Evolutionary conservation across 164 flowering plant genomes (phyloP).

Genomic region (Cinnamomum chago): DNA sequence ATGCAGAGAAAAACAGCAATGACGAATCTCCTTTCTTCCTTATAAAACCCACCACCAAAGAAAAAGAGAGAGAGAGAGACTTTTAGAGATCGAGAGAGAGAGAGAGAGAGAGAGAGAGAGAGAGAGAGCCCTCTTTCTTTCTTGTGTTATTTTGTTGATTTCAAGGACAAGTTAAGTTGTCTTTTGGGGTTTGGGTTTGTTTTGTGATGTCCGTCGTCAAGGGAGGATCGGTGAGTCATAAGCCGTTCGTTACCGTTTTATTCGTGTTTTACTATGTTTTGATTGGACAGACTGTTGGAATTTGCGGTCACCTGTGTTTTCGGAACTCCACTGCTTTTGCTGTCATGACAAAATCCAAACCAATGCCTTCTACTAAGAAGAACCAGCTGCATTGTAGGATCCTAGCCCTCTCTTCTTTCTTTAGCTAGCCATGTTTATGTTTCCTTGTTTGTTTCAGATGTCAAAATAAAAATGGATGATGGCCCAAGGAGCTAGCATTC

Average conservation of each 20-base stretch:
- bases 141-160: background rate
- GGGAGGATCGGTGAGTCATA: conserved; percentile 10
- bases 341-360: no score
- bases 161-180: no score
- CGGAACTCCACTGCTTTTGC: background rate
- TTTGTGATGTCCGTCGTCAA: conserved; percentile 3
- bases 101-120: background rate
- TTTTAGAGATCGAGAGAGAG: background rate
- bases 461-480: no score
- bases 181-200: background rate
- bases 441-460: no score
- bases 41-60: background rate
- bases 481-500: no score
- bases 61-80: background rate
- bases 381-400: no score
- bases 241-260: conserved; percentile 13
- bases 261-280: conserved; percentile 12
- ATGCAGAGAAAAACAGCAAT: background rate
- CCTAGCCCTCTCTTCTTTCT: no score
- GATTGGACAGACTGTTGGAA: background rate
- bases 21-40: background rate
- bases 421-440: no score
- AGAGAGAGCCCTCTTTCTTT: background rate
- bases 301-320: background rate
- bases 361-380: no score